Base-by-base conservation (phyloP, 352 stramenopile genomes). In the Phytophthora brassicae region DNA sequence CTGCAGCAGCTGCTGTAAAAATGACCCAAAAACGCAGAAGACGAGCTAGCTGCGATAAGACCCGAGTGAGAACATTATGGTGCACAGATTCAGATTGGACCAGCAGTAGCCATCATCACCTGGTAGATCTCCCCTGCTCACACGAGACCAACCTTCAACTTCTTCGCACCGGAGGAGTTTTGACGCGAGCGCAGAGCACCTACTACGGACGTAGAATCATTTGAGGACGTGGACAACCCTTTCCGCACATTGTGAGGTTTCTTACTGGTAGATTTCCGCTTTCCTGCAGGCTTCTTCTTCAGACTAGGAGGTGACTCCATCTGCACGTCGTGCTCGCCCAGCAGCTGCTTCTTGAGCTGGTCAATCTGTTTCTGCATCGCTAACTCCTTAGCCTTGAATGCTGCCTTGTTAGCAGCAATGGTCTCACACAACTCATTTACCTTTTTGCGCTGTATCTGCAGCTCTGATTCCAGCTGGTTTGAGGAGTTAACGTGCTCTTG, bases 291-390 rank as follows among this genome's bases (percentile, higher is more conserved):
- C 23, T 66, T 71, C 58, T 77, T 82, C 60, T 70, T 74, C 29
- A 68, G 61, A 12, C 51, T 71, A 6, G 56, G 60, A 45, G 68
- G 60, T 23, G 58, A 64, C 43, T 72, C 60, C 69, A 75, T 77
- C 41, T 73, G 53, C 17, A 77, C 49, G 41, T 80, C 66, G 9
- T 80, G 52, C 39, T 70, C 66, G 19, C 54, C 45, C 11, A 59
- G 62, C n/a, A 88, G 31, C 43, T 82, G 69, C 14, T 68, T 68
- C 61, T 84, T 74, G 19, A 89, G 60, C 42, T 84, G 62, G 19
- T 74, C 69, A 42, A 90, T 84, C 64, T 88, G 70, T 55, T 72
- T 68, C 77, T 87, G 77, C 77, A 90, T 81, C 48, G 79, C 75
- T 66, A 77, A 60, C 54, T 90, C 79, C 58, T 89, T 92, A 74